These are phyloP conservation scores for Betula pendula DNA, from an alignment of 306 rosid species.

Conservation along the genomic window DNA sequence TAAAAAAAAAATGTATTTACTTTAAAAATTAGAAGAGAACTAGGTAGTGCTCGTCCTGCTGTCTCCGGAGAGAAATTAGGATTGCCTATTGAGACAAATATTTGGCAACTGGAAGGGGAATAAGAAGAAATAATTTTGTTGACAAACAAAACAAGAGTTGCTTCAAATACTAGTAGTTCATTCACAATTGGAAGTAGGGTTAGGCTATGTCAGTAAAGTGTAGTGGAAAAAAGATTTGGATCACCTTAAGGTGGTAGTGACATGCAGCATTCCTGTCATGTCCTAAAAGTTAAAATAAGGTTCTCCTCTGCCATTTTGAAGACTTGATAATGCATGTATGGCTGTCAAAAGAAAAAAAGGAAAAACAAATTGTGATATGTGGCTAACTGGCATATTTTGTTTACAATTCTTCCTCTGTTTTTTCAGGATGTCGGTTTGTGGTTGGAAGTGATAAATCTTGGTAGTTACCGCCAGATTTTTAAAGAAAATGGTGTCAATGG, in stretches of 20 bases:
- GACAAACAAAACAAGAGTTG: neutral
- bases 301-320: neutral
- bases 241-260: neutral
- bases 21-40: neutral
- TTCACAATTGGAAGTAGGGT: neutral
- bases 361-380: constrained; percentile 4
- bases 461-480: constrained; percentile 83
- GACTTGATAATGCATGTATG: constrained; percentile 10
- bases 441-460: constrained; percentile 95
- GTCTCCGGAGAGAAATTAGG: constrained; percentile 1
- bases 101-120: neutral
- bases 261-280: neutral
- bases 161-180: neutral
- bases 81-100: neutral
- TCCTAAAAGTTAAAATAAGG: neutral
- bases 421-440: constrained; percentile 96
- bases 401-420: constrained; percentile 24
- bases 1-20: neutral
- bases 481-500: constrained; percentile 97
- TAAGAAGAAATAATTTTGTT: neutral
- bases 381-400: neutral
- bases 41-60: neutral
- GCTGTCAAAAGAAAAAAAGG: neutral
- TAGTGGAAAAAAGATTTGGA: neutral
- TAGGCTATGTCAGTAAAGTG: neutral